Percentiles rank a stretch among this genome's conserved stretches.
Conservation (phyloP, 2,329 filamentous ascomycete genomes). For the Talaromyces sp. region DNA sequence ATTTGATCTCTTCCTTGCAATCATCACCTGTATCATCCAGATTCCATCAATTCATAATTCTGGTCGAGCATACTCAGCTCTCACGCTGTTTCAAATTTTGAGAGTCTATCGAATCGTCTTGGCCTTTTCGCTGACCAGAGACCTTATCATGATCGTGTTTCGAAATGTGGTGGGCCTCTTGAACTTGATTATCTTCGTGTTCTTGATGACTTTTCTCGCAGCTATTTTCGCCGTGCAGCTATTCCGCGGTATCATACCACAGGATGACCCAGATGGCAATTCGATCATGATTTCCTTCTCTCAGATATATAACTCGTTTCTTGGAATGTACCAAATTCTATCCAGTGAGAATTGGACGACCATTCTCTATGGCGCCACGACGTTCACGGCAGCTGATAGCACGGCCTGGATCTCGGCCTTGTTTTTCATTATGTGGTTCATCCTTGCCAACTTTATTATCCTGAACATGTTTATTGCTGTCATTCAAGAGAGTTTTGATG, state of each 20-base stretch:
- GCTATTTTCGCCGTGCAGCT: constrained; percentile 91
- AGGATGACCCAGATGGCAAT: constrained; percentile 55
- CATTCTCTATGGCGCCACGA: constrained; percentile 76
- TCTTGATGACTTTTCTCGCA: constrained; percentile 87
- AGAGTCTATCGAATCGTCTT: constrained; percentile 88
- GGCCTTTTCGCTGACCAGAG: constrained; percentile 78
- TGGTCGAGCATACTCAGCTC: constrained; percentile 71
- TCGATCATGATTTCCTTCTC: constrained; percentile 69
- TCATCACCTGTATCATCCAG: constrained; percentile 79
- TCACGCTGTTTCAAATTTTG: constrained; percentile 88
- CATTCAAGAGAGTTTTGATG: constrained; percentile 98
- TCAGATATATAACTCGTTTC: constrained; percentile 89
- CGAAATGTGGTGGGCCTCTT: constrained; percentile 87
- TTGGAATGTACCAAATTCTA: constrained; percentile 95
- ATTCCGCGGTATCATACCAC: constrained; percentile 78
- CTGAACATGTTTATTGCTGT: constrained; percentile 99
- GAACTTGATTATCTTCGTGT: constrained; percentile 94
- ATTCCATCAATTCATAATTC: constrained; percentile 72
- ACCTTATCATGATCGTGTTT: constrained; percentile 78
- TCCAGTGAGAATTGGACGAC: constrained; percentile 95
- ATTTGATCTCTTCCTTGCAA: constrained; percentile 71
- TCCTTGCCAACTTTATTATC: constrained; percentile 88
- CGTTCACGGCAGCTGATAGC: constrained; percentile 56
- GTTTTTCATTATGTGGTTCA: constrained; percentile 93
- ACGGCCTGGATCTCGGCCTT: constrained; percentile 91